These are phyloP conservation scores for Westerdykella sp. DNA, from an alignment of 2,329 filamentous ascomycete species.

Conservation along the genomic window DNA sequence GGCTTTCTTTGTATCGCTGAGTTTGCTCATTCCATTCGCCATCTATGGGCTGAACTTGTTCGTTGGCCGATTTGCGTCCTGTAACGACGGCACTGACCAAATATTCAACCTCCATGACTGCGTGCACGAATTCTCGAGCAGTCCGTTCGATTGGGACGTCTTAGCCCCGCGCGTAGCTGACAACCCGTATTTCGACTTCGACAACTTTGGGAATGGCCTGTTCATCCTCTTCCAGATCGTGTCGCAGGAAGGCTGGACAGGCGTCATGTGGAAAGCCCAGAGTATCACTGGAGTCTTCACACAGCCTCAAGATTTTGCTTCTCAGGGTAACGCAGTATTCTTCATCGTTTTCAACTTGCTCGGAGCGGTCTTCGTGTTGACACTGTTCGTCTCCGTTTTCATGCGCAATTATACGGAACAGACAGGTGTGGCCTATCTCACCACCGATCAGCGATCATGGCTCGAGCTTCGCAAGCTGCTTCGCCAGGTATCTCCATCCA, in stretches of 20 bases:
- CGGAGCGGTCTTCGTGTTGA: conserved; percentile 92
- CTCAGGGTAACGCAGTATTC: conserved; percentile 84
- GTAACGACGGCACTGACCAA: conserved; percentile 63
- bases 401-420: conserved; percentile 99
- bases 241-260: conserved; percentile 95
- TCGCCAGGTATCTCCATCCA: conserved; percentile 88
- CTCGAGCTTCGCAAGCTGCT: conserved; percentile 88
- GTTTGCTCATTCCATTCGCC: conserved; percentile 90
- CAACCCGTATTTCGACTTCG: conserved; percentile 86
- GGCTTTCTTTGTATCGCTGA: conserved; percentile 87
- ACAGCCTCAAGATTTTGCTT: conserved; percentile 64
- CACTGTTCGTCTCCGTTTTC: conserved; percentile 96
- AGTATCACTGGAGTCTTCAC: conserved; percentile 68
- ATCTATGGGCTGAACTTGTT: conserved; percentile 95
- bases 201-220: conserved; percentile 86
- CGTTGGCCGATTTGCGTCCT: conserved; percentile 69
- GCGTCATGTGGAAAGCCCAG: conserved; percentile 82
- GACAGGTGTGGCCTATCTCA: conserved; percentile 92
- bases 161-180: conserved; percentile 72
- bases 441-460: conserved; percentile 94
- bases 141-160: conserved; percentile 78
- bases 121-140: conserved; percentile 72
- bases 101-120: conserved; percentile 64
- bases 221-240: conserved; percentile 99
- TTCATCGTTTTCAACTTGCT: conserved; percentile 96